Base-by-base conservation (phyloP, 192 early-diverging fungal species). In the Rhizophagus prolifer region DNA sequence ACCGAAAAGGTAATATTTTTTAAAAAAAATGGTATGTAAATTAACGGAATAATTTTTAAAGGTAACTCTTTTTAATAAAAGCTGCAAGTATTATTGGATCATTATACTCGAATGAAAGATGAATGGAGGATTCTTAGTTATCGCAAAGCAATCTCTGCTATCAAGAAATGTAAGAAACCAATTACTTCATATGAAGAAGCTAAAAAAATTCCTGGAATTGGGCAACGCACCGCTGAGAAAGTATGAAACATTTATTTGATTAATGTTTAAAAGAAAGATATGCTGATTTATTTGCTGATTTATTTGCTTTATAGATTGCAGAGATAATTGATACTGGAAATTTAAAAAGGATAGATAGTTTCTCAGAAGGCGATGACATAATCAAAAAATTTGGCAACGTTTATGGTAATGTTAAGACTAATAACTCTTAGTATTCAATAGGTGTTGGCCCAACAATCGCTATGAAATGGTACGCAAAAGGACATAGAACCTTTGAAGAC, bases 321-420 rank as follows among this genome's bases (percentile, higher is more conserved):
- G 65, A 67, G 36, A 44, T 67, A n/a, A 36, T 67, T n/a, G 31
- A 67, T 41, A 67, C 65, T 10, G 65, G 65, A 67, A 67, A 67
- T 38, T 38, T 67, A 67, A 38, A n/a, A 38, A 30, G 65, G 16
- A n/a, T 67, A 67, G 9, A 41, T n/a, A 14, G 21, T 38, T 10
- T 67, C 36, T 67, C 65, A 9, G 34, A 67, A 67, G 30, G 19
- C 2, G 65, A 67, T 4, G 36, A 67, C 7, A 10, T 67, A n/a
- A 44, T 67, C n/a, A 67, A 67, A 38, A 67, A 67, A 41, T 67
- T 67, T n/a, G n/a, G 65, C 30, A 14, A 8, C 16, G 36, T 67
- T 67, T 38, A 38, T 67, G 65, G 65, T 41, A 9, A 19, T 21
- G n/a, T 41, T 67, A 21, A 66, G 16, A 14, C 30, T 38, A 13